phyloP scores from a whole-genome alignment of 2,329 filamentous ascomycete species.

The Diaporthe aspalathi region DNA sequence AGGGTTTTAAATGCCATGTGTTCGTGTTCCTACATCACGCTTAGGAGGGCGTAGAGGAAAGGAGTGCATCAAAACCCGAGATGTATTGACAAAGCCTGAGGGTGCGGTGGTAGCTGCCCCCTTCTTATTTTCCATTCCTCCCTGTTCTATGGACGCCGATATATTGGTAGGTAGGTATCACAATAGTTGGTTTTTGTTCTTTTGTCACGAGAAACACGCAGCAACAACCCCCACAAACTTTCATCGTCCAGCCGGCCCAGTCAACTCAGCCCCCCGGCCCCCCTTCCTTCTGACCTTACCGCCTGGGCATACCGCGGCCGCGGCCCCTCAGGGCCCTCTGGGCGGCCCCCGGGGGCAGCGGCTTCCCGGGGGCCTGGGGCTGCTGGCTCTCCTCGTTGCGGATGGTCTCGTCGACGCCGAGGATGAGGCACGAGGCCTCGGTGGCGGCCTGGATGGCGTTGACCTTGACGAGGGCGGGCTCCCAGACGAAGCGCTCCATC shows the following conservation, averaged over 20 bases:
- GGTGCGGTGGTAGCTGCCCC: not conserved
- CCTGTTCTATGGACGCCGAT: slow-evolving; percentile 38
- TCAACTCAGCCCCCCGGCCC: too few relatives aligned
- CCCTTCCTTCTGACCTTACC: slow-evolving; percentile 60
- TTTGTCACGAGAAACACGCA: slow-evolving; percentile 37
- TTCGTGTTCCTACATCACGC: not conserved
- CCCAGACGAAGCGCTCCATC: slow-evolving; percentile 96
- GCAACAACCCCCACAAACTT: not conserved
- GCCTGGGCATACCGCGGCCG: slow-evolving; percentile 89
- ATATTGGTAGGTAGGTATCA: slow-evolving; percentile 38
- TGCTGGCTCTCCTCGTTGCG: slow-evolving; percentile 93
- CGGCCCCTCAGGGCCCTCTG: slow-evolving; percentile 87
- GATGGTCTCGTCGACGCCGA: slow-evolving; percentile 98
- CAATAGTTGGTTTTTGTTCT: slow-evolving; percentile 28
- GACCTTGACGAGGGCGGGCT: slow-evolving; percentile 94
- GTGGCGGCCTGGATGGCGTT: slow-evolving; percentile 97
- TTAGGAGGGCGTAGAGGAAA: too few relatives aligned
- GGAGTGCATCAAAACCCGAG: too few relatives aligned
- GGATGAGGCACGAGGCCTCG: slow-evolving; percentile 93
- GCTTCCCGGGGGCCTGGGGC: slow-evolving; percentile 82
- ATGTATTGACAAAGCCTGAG: not conserved
- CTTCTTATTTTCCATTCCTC: slow-evolving; percentile 25
- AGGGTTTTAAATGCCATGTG: too few relatives aligned
- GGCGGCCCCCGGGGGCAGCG: slow-evolving; percentile 82
- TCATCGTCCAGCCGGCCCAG: not conserved